These are phyloP conservation scores for Malassezia dermatis DNA, from an alignment of 1,284 basidiomycete genomes.

Conservation along the genomic window DNA sequence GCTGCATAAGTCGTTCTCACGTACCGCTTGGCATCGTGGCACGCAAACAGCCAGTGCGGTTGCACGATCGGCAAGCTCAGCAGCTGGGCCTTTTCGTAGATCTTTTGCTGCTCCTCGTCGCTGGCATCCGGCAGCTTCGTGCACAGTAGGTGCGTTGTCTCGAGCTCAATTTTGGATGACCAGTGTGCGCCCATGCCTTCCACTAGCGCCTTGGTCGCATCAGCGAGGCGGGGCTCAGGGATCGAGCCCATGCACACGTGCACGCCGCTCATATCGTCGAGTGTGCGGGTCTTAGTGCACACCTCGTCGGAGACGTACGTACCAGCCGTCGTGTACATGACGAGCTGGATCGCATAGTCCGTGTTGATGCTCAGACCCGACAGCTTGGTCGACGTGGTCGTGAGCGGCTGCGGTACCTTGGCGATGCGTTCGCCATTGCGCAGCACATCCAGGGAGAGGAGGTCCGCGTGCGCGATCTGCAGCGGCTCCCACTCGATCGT, in stretches of 20 bases:
- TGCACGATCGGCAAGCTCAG: constrained; percentile 44
- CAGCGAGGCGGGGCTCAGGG: constrained; percentile 20
- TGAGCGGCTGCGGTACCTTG: constrained; percentile 39
- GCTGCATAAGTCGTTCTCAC: constrained; percentile 16
- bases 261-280: constrained; percentile 42
- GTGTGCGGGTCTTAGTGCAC: constrained; percentile 37
- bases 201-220: constrained; percentile 28
- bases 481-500: constrained; percentile 45
- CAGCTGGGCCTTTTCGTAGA: constrained; percentile 39
- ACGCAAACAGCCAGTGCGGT: constrained; percentile 47
- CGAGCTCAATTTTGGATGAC: constrained; percentile 81
- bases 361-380: constrained; percentile 41
- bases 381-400: constrained; percentile 43
- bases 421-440: constrained; percentile 41
- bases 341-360: constrained; percentile 45
- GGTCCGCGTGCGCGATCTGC: constrained; percentile 31
- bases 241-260: constrained; percentile 42
- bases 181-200: constrained; percentile 50
- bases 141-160: constrained; percentile 44
- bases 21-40: constrained; percentile 35
- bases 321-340: constrained; percentile 42
- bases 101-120: background rate
- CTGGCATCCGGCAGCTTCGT: constrained; percentile 7
- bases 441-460: constrained; percentile 43
- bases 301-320: constrained; percentile 33